These are phyloP conservation scores for Blastomyces silverae DNA, from an alignment of 2,329 filamentous ascomycete species.

Conservation along the genomic window DNA sequence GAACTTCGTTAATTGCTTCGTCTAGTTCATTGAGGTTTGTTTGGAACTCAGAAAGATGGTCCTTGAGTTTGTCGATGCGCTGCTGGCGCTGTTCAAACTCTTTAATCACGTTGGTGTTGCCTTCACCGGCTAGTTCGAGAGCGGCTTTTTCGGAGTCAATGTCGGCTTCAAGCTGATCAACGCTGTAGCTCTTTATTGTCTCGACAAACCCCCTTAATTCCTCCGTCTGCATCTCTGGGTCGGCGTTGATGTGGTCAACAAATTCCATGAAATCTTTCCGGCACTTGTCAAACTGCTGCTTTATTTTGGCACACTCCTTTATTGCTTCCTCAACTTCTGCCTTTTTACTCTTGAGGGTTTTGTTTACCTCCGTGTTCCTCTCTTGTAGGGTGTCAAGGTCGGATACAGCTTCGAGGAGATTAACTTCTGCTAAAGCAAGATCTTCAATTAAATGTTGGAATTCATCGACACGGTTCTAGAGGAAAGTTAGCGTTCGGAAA, in stretches of 20 bases:
- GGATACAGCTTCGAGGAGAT: constrained; percentile 63
- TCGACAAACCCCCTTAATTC: constrained; percentile 13
- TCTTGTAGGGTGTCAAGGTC: constrained; percentile 64
- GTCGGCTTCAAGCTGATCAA: constrained; percentile 62
- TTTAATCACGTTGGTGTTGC: constrained; percentile 65
- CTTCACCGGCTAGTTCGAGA: constrained; percentile 71
- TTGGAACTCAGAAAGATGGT: constrained; percentile 52
- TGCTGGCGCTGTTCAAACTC: constrained; percentile 68
- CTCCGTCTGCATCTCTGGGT: background rate
- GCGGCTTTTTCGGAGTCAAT: constrained; percentile 67
- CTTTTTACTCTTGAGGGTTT: constrained; percentile 34
- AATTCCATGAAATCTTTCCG: constrained; percentile 19
- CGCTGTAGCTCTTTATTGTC: constrained; percentile 41
- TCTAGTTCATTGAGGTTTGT: constrained; percentile 51
- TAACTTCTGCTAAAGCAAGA: constrained; percentile 35
- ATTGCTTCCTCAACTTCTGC: constrained; percentile 31
- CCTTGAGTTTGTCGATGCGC: constrained; percentile 60
- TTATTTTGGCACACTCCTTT: constrained; percentile 24
- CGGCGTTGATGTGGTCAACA: constrained; percentile 23
- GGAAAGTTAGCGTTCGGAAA: background rate
- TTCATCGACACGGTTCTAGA: background rate
- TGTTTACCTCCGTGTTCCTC: constrained; percentile 56
- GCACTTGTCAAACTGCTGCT: constrained; percentile 22
- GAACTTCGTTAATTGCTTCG: constrained; percentile 57
- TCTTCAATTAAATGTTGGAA: constrained; percentile 53